phyloP scores from a whole-genome alignment of 352 stramenopile genomes.

The Pythium angustatum region DNA sequence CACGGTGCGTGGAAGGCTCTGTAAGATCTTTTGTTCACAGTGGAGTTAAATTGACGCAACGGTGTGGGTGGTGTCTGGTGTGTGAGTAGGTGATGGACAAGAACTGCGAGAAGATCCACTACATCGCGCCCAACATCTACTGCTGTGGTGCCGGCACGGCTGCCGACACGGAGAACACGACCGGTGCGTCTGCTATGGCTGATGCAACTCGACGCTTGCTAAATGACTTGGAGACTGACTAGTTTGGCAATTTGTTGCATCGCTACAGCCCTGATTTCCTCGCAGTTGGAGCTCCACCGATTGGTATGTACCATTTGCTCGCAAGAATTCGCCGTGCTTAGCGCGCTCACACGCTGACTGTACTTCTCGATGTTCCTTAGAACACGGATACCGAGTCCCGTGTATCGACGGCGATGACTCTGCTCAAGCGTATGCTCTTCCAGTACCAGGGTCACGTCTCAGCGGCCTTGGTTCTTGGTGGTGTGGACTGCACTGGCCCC shows the following conservation, averaged over 20 bases:
- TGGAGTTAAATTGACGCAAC: no score
- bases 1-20: conserved; percentile 59
- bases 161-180: conserved; percentile 96
- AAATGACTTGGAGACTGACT: no score
- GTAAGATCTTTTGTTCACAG: not conserved
- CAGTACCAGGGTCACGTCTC: conserved; percentile 96
- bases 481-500: conserved; percentile 94
- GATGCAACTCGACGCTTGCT: no score
- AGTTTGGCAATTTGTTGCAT: not conserved
- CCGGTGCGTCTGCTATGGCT: conserved; percentile 32
- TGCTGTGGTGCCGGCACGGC: conserved; percentile 97
- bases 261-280: conserved; percentile 60
- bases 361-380: conserved; percentile 25
- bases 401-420: conserved; percentile 96
- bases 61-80: no score
- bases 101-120: conserved; percentile 99
- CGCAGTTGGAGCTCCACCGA: conserved; percentile 95
- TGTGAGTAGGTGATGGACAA: conserved; percentile 93
- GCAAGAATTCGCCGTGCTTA: conserved; percentile 19
- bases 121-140: conserved; percentile 99
- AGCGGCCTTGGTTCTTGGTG: conserved; percentile 97
- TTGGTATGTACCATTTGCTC: no score
- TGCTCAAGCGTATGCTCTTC: conserved; percentile 98
- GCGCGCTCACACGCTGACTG: conserved; percentile 5
- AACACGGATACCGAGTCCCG: conserved; percentile 88